Percentiles rank a stretch among this genome's conserved stretches.
phyloP scores from a whole-genome alignment of 1,139 yeast species.

The Candida gigantensis region DNA sequence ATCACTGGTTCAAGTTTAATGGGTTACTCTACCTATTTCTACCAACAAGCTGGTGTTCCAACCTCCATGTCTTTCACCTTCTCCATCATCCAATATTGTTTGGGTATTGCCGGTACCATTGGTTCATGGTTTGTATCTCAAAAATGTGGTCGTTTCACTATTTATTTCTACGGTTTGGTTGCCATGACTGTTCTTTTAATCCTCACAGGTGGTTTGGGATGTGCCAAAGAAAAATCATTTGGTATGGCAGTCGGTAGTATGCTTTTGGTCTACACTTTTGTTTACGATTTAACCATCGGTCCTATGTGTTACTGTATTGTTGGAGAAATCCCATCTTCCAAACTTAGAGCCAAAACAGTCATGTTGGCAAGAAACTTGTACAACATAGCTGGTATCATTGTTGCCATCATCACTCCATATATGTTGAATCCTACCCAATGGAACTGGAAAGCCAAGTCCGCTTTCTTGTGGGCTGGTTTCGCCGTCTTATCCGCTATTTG shows the following conservation, averaged over 20 bases:
- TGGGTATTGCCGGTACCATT: slow-evolving; percentile 54
- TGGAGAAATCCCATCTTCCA: slow-evolving; percentile 57
- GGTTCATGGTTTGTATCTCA: slow-evolving; percentile 52
- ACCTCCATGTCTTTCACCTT: slow-evolving; percentile 45
- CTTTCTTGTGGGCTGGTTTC: slow-evolving; percentile 58
- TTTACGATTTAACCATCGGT: slow-evolving; percentile 57
- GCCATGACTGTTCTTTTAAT: slow-evolving; percentile 38
- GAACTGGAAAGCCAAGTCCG: slow-evolving; percentile 61
- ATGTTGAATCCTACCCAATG: slow-evolving; percentile 61
- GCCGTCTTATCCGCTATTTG: slow-evolving; percentile 40
- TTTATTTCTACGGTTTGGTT: slow-evolving; percentile 46
- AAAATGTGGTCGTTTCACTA: slow-evolving; percentile 50
- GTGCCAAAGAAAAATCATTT: slow-evolving; percentile 16
- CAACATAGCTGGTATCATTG: slow-evolving; percentile 45
- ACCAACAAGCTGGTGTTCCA: slow-evolving; percentile 47
- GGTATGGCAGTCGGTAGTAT: slow-evolving; percentile 52
- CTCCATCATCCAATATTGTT: slow-evolving; percentile 44
- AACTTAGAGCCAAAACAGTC: slow-evolving; percentile 57
- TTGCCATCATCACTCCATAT: slow-evolving; percentile 51
- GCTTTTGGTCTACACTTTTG: slow-evolving; percentile 47
- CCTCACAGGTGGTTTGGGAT: slow-evolving; percentile 44
- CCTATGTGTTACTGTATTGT: slow-evolving; percentile 60
- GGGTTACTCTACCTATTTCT: slow-evolving; percentile 59
- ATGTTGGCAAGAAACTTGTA: slow-evolving; percentile 55
- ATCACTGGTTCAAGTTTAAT: slow-evolving; percentile 54